Conservation (phyloP, 768 basidiomycete species). For the Galerina sulciceps region DNA sequence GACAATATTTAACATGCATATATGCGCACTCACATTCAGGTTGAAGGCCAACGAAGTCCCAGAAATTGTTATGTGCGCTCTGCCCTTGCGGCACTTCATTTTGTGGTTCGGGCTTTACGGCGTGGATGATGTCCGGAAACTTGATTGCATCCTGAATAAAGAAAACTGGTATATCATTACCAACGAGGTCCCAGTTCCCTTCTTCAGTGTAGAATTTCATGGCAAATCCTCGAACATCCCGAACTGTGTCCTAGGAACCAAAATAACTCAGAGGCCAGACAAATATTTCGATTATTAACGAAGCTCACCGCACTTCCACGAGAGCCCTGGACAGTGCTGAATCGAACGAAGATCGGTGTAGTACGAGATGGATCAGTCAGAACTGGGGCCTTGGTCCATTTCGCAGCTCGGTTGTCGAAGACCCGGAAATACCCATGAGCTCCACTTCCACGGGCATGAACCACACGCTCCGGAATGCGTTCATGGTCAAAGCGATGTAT, state of each 20-base stretch:
- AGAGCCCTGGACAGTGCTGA: slow-evolving; percentile 85
- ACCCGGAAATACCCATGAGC: slow-evolving; percentile 88
- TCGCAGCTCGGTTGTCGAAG: slow-evolving; percentile 65
- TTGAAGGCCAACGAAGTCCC: slow-evolving; percentile 80
- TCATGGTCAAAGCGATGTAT: slow-evolving; percentile 85
- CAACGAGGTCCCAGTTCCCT: slow-evolving; percentile 88
- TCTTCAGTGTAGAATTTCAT: slow-evolving; percentile 82
- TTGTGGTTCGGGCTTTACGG: slow-evolving; percentile 84
- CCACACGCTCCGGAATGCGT: slow-evolving; percentile 86
- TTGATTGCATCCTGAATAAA: slow-evolving; percentile 84
- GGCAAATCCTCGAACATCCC: slow-evolving; percentile 90
- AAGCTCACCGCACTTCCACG: slow-evolving; percentile 76
- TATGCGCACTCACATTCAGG: slow-evolving; percentile 52
- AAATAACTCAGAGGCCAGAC: background rate
- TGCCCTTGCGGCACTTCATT: slow-evolving; percentile 79
- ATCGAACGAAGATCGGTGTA: slow-evolving; percentile 82
- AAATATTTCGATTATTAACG: background rate
- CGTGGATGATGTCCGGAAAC: slow-evolving; percentile 86
- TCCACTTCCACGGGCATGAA: slow-evolving; percentile 72
- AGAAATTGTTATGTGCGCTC: slow-evolving; percentile 82
- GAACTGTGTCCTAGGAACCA: slow-evolving; percentile 61
- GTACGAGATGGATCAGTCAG: slow-evolving; percentile 73
- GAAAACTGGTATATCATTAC: slow-evolving; percentile 84
- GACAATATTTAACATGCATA: slow-evolving; percentile 5
- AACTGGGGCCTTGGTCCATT: slow-evolving; percentile 72